Evolutionary conservation across 805 yeast genomes (phyloP).

Genomic region (Candida schatavii): DNA sequence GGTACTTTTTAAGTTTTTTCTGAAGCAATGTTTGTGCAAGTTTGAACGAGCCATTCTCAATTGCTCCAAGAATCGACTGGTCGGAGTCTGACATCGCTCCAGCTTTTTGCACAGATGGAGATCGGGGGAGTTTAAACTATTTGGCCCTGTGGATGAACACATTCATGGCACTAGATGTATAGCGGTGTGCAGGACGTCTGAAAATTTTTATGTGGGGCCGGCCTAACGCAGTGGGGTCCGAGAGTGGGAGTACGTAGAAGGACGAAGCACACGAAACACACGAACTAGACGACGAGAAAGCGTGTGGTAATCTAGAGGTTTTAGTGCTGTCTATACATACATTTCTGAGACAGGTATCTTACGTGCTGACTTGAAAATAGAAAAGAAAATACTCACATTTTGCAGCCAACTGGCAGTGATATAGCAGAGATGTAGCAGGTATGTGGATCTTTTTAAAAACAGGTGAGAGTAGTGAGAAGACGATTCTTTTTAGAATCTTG

Average conservation of each 20-base stretch:
- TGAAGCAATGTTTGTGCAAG: slow-evolving; percentile 50
- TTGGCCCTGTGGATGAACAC: not conserved
- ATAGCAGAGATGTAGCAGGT: too few relatives aligned
- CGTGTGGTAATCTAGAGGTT: not conserved
- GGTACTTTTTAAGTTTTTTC: slow-evolving; percentile 50
- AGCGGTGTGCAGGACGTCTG: too few relatives aligned
- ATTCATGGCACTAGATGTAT: too few relatives aligned
- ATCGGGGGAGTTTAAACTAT: not conserved
- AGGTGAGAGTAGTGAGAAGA: too few relatives aligned
- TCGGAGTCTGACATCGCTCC: slow-evolving; percentile 21
- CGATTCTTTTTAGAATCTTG: too few relatives aligned
- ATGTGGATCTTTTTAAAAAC: too few relatives aligned
- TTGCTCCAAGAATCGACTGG: slow-evolving; percentile 36
- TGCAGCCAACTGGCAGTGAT: too few relatives aligned
- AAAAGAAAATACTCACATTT: too few relatives aligned
- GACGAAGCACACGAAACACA: not conserved
- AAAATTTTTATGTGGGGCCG: too few relatives aligned
- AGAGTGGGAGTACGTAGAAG: not conserved
- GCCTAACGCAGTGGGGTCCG: not conserved
- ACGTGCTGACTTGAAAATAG: too few relatives aligned
- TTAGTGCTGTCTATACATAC: too few relatives aligned
- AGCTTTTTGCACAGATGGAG: not conserved
- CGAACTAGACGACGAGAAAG: not conserved
- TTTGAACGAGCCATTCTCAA: slow-evolving; percentile 51
- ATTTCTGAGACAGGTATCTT: too few relatives aligned